These are phyloP conservation scores for Neurospora cerealis DNA, from an alignment of 495 filamentous ascomycete genomes.

Conservation along the genomic window DNA sequence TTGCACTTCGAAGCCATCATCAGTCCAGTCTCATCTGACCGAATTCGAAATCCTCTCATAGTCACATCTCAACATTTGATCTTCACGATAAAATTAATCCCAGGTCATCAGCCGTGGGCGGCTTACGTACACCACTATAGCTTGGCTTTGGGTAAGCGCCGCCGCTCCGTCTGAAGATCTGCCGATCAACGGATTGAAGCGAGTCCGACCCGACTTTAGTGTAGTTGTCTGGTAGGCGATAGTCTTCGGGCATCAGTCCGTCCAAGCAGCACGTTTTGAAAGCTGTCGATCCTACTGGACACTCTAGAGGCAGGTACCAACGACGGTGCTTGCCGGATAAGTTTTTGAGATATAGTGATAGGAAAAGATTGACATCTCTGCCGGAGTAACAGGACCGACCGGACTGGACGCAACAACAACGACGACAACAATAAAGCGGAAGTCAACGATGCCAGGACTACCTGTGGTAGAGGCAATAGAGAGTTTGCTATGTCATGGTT, in stretches of 20 bases:
- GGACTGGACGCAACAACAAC: not conserved
- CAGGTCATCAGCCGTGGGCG: not conserved
- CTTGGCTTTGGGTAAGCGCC: not conserved
- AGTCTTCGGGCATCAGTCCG: not conserved
- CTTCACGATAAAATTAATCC: not conserved
- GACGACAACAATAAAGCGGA: not conserved
- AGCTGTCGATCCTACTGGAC: constrained; percentile 7
- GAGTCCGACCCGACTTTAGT: not conserved
- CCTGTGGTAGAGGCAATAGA: not conserved
- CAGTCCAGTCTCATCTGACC: not conserved
- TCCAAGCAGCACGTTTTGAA: constrained; percentile 5
- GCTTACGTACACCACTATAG: not conserved
- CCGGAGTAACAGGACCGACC: not conserved
- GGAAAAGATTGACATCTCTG: not conserved
- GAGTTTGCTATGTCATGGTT: not conserved
- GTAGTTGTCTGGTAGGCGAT: not conserved
- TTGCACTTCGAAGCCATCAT: not conserved
- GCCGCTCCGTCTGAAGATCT: not conserved
- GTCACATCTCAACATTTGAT: not conserved
- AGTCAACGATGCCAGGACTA: not conserved
- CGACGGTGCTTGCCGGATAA: not conserved
- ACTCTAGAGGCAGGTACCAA: no score
- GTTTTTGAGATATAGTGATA: not conserved
- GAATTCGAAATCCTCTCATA: not conserved
- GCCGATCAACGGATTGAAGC: not conserved